phyloP scores from a whole-genome alignment of 805 yeast species.

The Hanseniaspora lachancei region DNA sequence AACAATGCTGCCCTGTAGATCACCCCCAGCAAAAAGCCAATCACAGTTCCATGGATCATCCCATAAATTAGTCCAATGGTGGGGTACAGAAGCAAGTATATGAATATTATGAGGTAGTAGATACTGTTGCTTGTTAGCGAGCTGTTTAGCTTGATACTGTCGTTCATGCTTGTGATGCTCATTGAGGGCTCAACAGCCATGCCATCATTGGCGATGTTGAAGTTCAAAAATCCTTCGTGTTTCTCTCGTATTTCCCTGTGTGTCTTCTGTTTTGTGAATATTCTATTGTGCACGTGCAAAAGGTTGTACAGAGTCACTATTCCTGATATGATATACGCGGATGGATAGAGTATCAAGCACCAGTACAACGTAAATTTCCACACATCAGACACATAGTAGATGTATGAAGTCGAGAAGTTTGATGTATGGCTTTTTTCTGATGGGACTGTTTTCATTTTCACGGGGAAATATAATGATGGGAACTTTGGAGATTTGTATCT shows the following conservation, averaged over 20 bases:
- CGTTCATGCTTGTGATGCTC: background rate
- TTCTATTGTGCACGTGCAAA: constrained; percentile 7
- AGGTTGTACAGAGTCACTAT: constrained; percentile 21
- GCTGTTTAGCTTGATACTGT: constrained; percentile 1
- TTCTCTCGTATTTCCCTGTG: constrained; percentile 39
- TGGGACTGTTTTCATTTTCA: background rate
- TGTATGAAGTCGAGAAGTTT: constrained; percentile 33
- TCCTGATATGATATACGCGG: constrained; percentile 55
- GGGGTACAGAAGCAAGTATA: constrained; percentile 32
- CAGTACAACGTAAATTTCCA: constrained; percentile 77
- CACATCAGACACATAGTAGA: constrained; percentile 59
- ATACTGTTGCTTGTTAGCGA: constrained; percentile 4
- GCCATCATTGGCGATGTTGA: background rate
- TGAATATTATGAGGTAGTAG: constrained; percentile 4
- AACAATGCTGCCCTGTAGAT: constrained; percentile 69
- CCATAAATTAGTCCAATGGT: constrained; percentile 51
- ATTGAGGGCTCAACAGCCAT: background rate
- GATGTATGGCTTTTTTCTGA: background rate
- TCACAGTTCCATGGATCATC: constrained; percentile 55
- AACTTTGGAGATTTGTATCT: constrained; percentile 2
- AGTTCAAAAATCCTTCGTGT: constrained; percentile 25
- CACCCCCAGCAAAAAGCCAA: constrained; percentile 63
- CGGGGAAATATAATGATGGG: constrained; percentile 9
- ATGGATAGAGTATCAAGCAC: constrained; percentile 57
- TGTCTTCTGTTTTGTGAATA: constrained; percentile 9